A percentile compares a stretch with the other conserved stretches of the same genome.
Evolutionary conservation across 2,329 filamentous ascomycete species (phyloP).

Genomic region (Aspergillus fijiensis): DNA sequence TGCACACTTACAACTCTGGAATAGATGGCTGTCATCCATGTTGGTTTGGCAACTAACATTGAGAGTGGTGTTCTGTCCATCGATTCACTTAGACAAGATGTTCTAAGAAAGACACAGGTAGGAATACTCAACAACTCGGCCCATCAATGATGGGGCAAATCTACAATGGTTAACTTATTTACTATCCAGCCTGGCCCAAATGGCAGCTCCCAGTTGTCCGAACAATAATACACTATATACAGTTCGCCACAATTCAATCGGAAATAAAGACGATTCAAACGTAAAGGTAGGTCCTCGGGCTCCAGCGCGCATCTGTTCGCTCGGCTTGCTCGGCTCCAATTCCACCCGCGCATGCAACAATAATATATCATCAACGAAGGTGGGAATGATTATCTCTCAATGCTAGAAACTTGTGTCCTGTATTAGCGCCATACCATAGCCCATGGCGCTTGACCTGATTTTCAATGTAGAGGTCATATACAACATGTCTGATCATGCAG

Average conservation of each 20-base stretch:
- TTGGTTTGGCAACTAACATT: too few relatives aligned
- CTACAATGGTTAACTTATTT: not conserved
- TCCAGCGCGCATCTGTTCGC: not conserved
- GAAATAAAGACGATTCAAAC: not conserved
- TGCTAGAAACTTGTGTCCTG: conserved; percentile 1
- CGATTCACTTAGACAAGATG: too few relatives aligned
- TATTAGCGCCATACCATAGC: not conserved
- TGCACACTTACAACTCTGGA: too few relatives aligned
- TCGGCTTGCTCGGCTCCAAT: not conserved
- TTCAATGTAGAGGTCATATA: conserved; percentile 13
- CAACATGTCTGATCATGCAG: conserved; percentile 9
- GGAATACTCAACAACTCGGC: not conserved
- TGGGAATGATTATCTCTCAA: not conserved
- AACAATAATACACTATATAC: conserved; percentile 10
- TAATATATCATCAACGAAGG: not conserved
- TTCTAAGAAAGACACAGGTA: too few relatives aligned
- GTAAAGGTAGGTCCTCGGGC: not conserved
- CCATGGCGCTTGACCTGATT: not conserved
- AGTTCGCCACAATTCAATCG: conserved; percentile 2
- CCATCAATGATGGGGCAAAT: not conserved
- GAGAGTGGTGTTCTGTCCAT: too few relatives aligned
- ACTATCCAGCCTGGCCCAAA: not conserved
- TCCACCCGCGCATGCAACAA: not conserved
- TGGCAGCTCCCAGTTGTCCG: not conserved
- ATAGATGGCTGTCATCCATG: too few relatives aligned